Percentiles rank a stretch among this genome's conserved stretches.
These are phyloP conservation scores for Chlorella sp. DNA, from an alignment of 139 green algal species.

Conservation along the genomic window DNA sequence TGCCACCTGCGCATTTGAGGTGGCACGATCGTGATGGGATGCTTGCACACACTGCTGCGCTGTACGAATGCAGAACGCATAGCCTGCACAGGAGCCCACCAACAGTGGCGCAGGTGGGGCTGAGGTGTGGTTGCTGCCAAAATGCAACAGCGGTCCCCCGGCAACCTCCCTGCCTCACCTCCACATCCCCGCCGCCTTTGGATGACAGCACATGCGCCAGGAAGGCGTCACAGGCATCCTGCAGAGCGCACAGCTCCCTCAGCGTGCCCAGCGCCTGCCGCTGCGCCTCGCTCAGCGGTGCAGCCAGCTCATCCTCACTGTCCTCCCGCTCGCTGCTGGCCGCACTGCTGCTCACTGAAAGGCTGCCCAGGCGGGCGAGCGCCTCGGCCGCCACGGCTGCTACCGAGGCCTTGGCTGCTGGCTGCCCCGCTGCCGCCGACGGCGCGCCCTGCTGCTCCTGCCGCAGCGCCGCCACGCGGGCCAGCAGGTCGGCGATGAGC, in stretches of 20 bases:
- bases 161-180: background rate
- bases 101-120: background rate
- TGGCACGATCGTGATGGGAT: background rate
- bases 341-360: background rate
- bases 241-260: slow-evolving; percentile 15
- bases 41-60: too few relatives aligned
- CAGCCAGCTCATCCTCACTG: background rate
- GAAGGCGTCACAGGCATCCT: background rate
- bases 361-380: background rate
- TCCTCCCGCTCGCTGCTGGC: background rate
- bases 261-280: background rate
- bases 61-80: too few relatives aligned
- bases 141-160: background rate
- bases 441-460: background rate
- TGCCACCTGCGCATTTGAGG: background rate
- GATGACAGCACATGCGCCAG: background rate
- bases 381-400: background rate
- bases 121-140: background rate
- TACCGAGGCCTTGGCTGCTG: background rate
- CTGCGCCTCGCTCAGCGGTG: background rate
- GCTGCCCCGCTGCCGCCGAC: background rate
- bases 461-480: background rate
- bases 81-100: too few relatives aligned
- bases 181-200: background rate
- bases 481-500: background rate